Evolutionary conservation across 495 filamentous ascomycete genomes (phyloP).

Genomic region (Aspergillus bertholletiae): DNA sequence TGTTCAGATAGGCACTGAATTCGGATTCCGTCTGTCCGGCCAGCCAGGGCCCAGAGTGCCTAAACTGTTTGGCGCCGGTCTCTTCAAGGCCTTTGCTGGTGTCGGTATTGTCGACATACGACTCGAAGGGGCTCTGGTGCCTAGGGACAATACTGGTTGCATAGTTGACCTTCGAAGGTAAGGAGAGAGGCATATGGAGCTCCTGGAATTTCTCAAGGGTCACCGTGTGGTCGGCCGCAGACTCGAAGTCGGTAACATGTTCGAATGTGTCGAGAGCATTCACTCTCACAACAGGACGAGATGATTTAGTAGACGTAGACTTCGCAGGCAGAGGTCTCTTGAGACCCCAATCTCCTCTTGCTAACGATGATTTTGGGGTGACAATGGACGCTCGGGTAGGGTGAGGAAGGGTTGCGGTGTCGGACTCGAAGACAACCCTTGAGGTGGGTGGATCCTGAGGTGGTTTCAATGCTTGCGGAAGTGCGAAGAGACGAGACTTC

Average conservation of each 20-base stretch:
- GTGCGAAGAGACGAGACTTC: conserved; percentile 61
- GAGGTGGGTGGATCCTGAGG: conserved; percentile 40
- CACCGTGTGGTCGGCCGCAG: conserved; percentile 75
- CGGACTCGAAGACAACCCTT: conserved; percentile 45
- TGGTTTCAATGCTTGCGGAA: conserved; percentile 53
- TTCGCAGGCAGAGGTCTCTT: conserved; percentile 79
- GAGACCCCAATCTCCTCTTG: conserved; percentile 87
- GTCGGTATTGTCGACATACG: conserved; percentile 48
- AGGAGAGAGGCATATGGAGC: conserved; percentile 61
- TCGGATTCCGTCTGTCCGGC: conserved; percentile 68
- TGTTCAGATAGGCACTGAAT: conserved; percentile 63
- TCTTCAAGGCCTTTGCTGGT: conserved; percentile 40
- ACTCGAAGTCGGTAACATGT: conserved; percentile 87
- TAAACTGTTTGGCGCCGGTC: conserved; percentile 34
- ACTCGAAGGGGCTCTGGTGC: conserved; percentile 25
- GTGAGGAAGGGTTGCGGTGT: conserved; percentile 68
- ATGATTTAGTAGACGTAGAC: conserved; percentile 63
- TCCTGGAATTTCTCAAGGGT: conserved; percentile 88
- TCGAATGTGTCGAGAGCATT: conserved; percentile 78
- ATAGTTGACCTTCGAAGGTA: conserved; percentile 33
- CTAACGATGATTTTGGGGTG: conserved; percentile 70
- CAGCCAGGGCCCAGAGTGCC: conserved; percentile 70
- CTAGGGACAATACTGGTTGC: conserved; percentile 27
- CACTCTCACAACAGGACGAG: conserved; percentile 67
- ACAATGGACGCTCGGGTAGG: conserved; percentile 85